Evolutionary conservation across 2,329 filamentous ascomycete species (phyloP).

Genomic region (Fusarium haematococcum): DNA sequence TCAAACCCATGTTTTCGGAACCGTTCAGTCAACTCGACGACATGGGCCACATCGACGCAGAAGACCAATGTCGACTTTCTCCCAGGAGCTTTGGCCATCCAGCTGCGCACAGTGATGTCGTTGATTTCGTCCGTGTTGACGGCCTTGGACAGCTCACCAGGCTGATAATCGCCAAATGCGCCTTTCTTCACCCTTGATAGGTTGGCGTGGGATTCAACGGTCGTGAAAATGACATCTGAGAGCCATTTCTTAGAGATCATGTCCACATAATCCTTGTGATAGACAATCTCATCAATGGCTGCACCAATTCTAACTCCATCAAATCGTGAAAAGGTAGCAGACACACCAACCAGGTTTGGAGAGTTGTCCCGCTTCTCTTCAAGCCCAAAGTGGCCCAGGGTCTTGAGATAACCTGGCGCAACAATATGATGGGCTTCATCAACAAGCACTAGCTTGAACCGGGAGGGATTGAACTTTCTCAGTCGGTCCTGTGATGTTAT

Average conservation of each 20-base stretch:
- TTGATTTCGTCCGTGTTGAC: slow-evolving; percentile 89
- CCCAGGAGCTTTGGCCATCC: slow-evolving; percentile 79
- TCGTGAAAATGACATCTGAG: slow-evolving; percentile 92
- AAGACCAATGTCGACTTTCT: slow-evolving; percentile 92
- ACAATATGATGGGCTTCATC: slow-evolving; percentile 99
- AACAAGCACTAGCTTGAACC: slow-evolving; percentile 91
- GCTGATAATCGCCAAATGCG: slow-evolving; percentile 79
- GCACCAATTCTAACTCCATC: slow-evolving; percentile 86
- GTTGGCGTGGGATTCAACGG: slow-evolving; percentile 85
- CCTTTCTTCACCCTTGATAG: slow-evolving; percentile 76
- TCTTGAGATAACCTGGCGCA: slow-evolving; percentile 79
- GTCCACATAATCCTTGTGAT: slow-evolving; percentile 80
- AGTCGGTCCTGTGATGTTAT: slow-evolving; percentile 82
- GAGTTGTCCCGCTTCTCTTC: slow-evolving; percentile 55
- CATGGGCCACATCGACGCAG: slow-evolving; percentile 90
- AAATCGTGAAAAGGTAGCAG: slow-evolving; percentile 81
- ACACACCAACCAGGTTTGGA: slow-evolving; percentile 87
- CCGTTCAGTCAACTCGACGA: slow-evolving; percentile 76
- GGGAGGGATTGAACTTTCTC: slow-evolving; percentile 81
- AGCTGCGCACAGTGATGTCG: slow-evolving; percentile 85
- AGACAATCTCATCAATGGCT: slow-evolving; percentile 95
- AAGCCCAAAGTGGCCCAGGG: slow-evolving; percentile 83
- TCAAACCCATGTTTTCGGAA: slow-evolving; percentile 85
- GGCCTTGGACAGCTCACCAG: slow-evolving; percentile 79
- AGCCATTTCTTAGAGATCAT: slow-evolving; percentile 92